Evolutionary conservation across 2,329 filamentous ascomycete species (phyloP).

Genomic region (Biscogniauxia sp.): DNA sequence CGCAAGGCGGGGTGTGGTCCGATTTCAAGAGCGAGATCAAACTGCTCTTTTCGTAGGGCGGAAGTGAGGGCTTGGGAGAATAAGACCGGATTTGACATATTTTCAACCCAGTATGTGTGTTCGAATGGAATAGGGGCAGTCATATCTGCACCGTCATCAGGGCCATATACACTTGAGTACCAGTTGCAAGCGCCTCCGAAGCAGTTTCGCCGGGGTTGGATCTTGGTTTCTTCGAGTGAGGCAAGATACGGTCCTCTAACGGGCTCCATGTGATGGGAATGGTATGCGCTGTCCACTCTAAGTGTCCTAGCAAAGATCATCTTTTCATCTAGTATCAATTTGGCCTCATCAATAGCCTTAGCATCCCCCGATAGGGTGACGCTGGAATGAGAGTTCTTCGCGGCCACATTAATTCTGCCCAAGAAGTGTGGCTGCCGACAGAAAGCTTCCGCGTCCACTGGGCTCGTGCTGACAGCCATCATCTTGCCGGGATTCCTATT

Average conservation of each 20-base stretch:
- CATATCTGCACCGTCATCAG: not conserved
- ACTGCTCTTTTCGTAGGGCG: not conserved
- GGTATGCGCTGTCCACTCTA: slow-evolving; percentile 38
- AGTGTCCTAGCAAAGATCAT: slow-evolving; percentile 27
- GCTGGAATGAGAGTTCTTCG: slow-evolving; percentile 31
- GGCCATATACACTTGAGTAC: slow-evolving; percentile 15
- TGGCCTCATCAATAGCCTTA: not conserved
- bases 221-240: too few relatives aligned
- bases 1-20: slow-evolving; percentile 6
- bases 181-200: slow-evolving; percentile 6
- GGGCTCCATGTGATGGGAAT: slow-evolving; percentile 36
- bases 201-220: too few relatives aligned
- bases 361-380: slow-evolving; percentile 22
- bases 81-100: slow-evolving; percentile 4
- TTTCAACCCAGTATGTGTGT: slow-evolving; percentile 4
- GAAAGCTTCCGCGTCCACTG: too few relatives aligned
- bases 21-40: slow-evolving; percentile 6
- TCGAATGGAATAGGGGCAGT: not conserved
- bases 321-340: slow-evolving; percentile 10
- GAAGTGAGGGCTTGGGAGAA: slow-evolving; percentile 1
- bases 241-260: not conserved
- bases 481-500: too few relatives aligned
- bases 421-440: too few relatives aligned
- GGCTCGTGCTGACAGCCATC: too few relatives aligned
- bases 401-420: slow-evolving; percentile 20